A percentile compares a stretch with the other conserved stretches of the same genome.
Conservation (phyloP, 306 rosid genomes). For the Pachyrhizus erosus region DNA sequence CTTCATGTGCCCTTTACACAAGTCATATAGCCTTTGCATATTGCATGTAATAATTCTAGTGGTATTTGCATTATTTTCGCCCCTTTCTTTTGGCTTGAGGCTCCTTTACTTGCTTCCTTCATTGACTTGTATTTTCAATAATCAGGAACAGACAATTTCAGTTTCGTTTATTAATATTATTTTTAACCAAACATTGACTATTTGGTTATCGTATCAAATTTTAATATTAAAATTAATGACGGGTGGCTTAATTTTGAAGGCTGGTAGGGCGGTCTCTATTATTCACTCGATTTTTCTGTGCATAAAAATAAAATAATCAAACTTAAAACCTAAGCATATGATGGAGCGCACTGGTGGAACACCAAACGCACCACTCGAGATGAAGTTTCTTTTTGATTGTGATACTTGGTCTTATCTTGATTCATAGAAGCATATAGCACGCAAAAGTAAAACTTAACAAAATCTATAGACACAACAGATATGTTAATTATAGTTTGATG, state of each 20-base stretch:
- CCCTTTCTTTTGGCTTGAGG: neutral
- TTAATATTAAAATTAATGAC: constrained; percentile 20
- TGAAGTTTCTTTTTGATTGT: neutral
- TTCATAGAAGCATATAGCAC: neutral
- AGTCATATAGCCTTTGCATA: neutral
- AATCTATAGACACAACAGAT: neutral
- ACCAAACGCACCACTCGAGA: neutral
- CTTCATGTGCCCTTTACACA: constrained; percentile 1
- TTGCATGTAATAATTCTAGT: neutral
- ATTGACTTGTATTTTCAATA: no score
- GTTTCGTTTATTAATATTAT: constrained; percentile 24
- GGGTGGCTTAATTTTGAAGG: constrained; percentile 11
- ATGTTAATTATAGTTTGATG: neutral
- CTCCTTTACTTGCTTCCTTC: constrained; percentile 4
- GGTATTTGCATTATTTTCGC: neutral
- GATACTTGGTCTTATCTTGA: constrained; percentile 33
- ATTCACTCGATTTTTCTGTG: neutral
- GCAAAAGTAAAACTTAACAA: neutral
- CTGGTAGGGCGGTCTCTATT: neutral
- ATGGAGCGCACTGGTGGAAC: neutral
- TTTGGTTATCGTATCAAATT: neutral
- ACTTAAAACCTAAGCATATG: constrained; percentile 28
- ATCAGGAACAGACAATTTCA: neutral
- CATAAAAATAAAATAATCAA: constrained; percentile 1
- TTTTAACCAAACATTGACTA: constrained; percentile 45